Conservation (phyloP, 345 rosid species). For the Brassica carinata region DNA sequence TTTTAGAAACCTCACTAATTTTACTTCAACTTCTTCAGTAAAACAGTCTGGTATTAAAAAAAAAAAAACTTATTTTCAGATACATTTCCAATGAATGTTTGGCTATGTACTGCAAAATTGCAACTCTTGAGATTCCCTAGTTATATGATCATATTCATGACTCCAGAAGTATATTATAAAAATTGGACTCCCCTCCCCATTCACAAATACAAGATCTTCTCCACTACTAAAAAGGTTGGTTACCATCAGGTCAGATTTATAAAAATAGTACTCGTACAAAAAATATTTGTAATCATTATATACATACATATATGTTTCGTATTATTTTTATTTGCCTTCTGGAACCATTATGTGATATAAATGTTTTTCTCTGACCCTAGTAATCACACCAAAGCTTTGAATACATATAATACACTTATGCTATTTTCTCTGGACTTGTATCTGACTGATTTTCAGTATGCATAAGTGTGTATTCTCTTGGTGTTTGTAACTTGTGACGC, state of each 20-base stretch:
- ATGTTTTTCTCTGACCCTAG: not conserved
- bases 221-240: conserved; percentile 30
- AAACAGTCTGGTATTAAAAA: not conserved
- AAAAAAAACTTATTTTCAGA: not conserved
- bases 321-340: conserved; percentile 12
- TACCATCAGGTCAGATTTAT: conserved; percentile 21
- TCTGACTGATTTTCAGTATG: not conserved
- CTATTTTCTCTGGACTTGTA: not conserved
- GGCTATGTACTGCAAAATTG: conserved; percentile 1
- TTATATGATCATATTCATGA: conserved; percentile 31
- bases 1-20: not conserved
- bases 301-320: not conserved
- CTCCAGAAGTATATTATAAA: conserved; percentile 13
- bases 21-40: not conserved
- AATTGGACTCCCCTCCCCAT: conserved; percentile 1
- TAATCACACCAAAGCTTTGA: not conserved
- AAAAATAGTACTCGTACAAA: conserved; percentile 21
- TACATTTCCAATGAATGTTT: not conserved
- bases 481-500: not conserved
- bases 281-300: conserved; percentile 15
- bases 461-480: not conserved
- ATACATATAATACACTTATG: not conserved
- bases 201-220: conserved; percentile 31
- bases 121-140: not conserved
- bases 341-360: not conserved